phyloP scores from a whole-genome alignment of 306 rosid species.

The Cucurbita maxima region DNA sequence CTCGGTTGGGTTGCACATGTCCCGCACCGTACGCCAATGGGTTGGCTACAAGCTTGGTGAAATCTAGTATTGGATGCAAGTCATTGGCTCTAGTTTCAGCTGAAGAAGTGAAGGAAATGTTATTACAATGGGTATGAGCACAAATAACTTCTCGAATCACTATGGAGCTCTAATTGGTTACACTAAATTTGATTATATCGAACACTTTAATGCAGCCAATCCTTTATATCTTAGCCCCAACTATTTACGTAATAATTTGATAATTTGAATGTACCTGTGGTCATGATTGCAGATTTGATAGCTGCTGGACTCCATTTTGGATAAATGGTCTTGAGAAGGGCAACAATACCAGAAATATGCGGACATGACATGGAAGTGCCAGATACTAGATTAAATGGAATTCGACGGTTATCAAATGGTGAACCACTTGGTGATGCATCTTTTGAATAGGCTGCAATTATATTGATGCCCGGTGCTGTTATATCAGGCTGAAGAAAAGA shows the following conservation, averaged over 20 bases:
- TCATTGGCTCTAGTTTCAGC: neutral
- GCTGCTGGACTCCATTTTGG: slow-evolving; percentile 13
- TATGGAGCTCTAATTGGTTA: neutral
- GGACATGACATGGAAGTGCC: slow-evolving; percentile 15
- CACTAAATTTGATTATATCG: neutral
- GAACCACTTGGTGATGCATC: neutral
- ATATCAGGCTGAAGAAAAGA: slow-evolving; percentile 4
- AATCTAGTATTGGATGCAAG: neutral
- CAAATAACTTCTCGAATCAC: neutral
- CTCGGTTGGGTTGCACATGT: slow-evolving; percentile 31
- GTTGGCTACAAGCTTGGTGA: slow-evolving; percentile 8
- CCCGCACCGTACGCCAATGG: slow-evolving; percentile 59
- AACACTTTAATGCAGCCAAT: no score
- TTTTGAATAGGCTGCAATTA: neutral
- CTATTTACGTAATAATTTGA: neutral
- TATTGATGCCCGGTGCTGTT: slow-evolving; percentile 6
- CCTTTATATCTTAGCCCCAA: no score
- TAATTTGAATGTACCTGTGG: neutral
- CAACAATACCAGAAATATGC: slow-evolving; percentile 6
- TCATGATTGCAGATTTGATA: slow-evolving; percentile 11
- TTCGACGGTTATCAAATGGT: neutral
- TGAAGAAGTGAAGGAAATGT: neutral
- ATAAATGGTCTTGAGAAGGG: slow-evolving; percentile 6
- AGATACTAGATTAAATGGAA: neutral
- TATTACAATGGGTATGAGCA: neutral